These are phyloP conservation scores for Nakataea oryzae DNA, from an alignment of 2,329 filamentous ascomycete genomes.

Conservation along the genomic window DNA sequence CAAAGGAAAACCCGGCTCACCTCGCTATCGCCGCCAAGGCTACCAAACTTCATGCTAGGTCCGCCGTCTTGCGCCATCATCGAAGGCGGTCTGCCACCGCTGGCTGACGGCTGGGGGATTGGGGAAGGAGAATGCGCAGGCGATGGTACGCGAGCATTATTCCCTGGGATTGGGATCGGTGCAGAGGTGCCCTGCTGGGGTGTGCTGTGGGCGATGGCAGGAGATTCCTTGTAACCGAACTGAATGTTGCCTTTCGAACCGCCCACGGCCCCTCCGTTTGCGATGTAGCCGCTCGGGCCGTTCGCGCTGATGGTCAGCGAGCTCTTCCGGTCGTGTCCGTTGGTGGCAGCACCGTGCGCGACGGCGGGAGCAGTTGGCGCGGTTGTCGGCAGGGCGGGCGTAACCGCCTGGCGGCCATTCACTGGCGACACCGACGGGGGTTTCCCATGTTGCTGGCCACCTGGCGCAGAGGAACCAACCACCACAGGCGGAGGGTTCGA, in stretches of 20 bases:
- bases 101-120: constrained; percentile 77
- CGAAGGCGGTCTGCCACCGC: constrained; percentile 78
- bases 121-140: constrained; percentile 85
- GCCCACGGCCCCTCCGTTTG: constrained; percentile 60
- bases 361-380: constrained; percentile 44
- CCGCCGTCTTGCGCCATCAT: constrained; percentile 56
- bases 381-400: constrained; percentile 53
- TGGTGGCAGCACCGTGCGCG: constrained; percentile 52
- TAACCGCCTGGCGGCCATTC: constrained; percentile 72
- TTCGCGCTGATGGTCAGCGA: constrained; percentile 88
- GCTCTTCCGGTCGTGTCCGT: constrained; percentile 79
- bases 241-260: constrained; percentile 58
- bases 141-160: constrained; percentile 60
- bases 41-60: constrained; percentile 68
- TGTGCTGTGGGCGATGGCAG: constrained; percentile 55
- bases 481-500: constrained; percentile 43
- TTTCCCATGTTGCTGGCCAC: constrained; percentile 47
- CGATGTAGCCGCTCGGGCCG: constrained; percentile 62
- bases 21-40: constrained; percentile 69
- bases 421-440: constrained; percentile 63
- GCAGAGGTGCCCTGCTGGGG: constrained; percentile 46
- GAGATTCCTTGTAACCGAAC: constrained; percentile 71
- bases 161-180: constrained; percentile 52
- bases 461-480: constrained; percentile 40
- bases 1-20: constrained; percentile 38